phyloP scores from a whole-genome alignment of 1,284 basidiomycete genomes.

The Malassezia cuniculi region DNA sequence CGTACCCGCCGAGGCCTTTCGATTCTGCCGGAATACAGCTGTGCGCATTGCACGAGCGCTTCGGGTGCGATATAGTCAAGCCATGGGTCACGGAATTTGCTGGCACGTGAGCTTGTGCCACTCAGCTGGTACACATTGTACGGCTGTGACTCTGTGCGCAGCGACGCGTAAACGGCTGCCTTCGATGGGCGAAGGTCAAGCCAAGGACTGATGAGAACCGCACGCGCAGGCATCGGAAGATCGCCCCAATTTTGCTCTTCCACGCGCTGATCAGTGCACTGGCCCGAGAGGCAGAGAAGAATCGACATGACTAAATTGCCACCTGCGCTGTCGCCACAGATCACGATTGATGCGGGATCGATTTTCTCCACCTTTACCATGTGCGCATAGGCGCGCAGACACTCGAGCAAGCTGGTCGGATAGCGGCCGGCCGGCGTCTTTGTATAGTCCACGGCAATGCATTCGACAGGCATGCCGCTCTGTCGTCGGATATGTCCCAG shows the following conservation, averaged over 20 bases:
- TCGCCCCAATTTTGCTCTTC: conserved; percentile 32
- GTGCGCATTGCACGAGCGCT: conserved; percentile 40
- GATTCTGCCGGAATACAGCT: conserved; percentile 38
- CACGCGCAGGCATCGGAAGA: conserved; percentile 37
- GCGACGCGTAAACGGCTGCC: conserved; percentile 21
- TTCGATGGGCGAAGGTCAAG: conserved; percentile 32
- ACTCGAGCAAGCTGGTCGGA: conserved; percentile 34
- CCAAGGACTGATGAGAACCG: conserved; percentile 41
- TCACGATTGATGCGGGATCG: conserved; percentile 24
- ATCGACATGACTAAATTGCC: conserved; percentile 36
- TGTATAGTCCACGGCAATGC: conserved; percentile 42
- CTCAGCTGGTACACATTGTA: neutral
- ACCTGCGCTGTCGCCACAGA: conserved; percentile 43
- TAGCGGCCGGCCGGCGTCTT: conserved; percentile 33
- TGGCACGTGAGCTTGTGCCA: neutral
- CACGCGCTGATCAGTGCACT: conserved; percentile 16
- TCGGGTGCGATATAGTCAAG: conserved; percentile 37
- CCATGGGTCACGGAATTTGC: no score
- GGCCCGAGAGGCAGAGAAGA: conserved; percentile 33
- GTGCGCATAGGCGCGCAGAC: conserved; percentile 41
- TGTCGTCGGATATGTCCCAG: conserved; percentile 26
- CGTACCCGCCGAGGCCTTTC: conserved; percentile 28
- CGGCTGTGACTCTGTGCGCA: conserved; percentile 16
- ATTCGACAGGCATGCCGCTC: conserved; percentile 17
- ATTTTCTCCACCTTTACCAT: conserved; percentile 36